Evolutionary conservation across 495 filamentous ascomycete genomes (phyloP), one percentile per base, ranked within the genome.

Genomic region (Hyaloscypha hepaticicola): DNA sequence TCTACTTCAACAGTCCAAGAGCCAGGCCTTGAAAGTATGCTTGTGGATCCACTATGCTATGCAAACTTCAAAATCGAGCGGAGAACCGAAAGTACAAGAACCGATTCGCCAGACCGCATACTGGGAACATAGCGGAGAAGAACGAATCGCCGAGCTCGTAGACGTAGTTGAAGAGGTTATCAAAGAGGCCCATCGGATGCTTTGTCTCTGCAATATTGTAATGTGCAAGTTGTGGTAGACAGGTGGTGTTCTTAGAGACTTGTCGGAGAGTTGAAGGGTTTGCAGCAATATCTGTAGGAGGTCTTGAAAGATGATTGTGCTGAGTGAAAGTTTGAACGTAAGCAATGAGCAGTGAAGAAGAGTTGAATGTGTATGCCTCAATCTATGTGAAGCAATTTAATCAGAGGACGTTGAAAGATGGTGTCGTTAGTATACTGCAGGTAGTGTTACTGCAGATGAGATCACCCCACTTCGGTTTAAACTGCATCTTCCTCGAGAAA

Each of bases 101-200:
- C 6, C n/a, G 53, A 57, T 33, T 33, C 7, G 53, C 26, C 3
- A 57, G 26, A 24, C 53, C 28, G 19, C 53, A 57, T 33, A 57
- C 19, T 14, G n/a, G 53, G 28, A 57, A 57, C 3, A 57, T n/a
- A 31, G 25, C 28, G 22, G 26, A 57, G 19, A 21, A 29, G 53
- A 27, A n/a, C 28, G 53, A 34, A n/a, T 57, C 27, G 7, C 25
- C 27, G 5, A 33, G 16, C 27, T 29, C 25, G 53, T 57, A 57
- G 19, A 33, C 7, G 27, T 57, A 57, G n/a, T 24, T 26, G 26
- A 52, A 51, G 59, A 41, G 33, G 45, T 61, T 22, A 29, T 61
- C 58, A 34, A 52, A 53, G 49, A 52, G 45, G 26, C 27, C 5
- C 58, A 53, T 53, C 19, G 34, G 38, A 14, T 4, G 9, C 16